phyloP scores from a whole-genome alignment of 768 basidiomycete genomes.

The Mycena albidolilacea region DNA sequence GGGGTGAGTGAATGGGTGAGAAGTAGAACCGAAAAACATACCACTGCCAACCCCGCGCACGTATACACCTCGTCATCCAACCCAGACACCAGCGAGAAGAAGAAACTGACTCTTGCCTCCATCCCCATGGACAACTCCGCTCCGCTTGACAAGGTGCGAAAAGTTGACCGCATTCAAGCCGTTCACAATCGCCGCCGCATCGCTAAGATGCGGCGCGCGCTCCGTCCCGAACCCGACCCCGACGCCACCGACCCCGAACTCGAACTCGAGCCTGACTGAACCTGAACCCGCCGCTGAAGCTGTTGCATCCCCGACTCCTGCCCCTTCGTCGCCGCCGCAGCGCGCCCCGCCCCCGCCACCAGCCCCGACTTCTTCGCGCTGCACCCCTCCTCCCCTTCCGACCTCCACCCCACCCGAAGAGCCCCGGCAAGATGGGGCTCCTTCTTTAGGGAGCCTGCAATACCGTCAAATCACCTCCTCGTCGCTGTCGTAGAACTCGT shows the following conservation, averaged over 20 bases:
- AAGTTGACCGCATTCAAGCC: constrained; percentile 5
- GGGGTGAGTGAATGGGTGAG: not conserved
- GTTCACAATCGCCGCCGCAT: not conserved
- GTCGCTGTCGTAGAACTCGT: constrained; percentile 87
- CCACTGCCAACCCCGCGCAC: constrained; percentile 13
- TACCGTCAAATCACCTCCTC: constrained; percentile 87
- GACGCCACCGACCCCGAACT: constrained; percentile 7
- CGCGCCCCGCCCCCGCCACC: constrained; percentile 28
- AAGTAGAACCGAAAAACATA: not conserved
- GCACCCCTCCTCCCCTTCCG: constrained; percentile 2
- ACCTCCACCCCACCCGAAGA: constrained; percentile 78
- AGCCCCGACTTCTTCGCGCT: constrained; percentile 40
- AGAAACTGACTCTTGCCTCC: constrained; percentile 22
- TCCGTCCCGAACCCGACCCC: constrained; percentile 11
- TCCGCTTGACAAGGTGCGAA: constrained; percentile 19
- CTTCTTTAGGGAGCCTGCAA: constrained; percentile 78
- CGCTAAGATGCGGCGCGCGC: constrained; percentile 10
- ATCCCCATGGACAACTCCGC: constrained; percentile 13
- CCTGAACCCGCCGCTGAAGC: not conserved
- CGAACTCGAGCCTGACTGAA: constrained; percentile 3
- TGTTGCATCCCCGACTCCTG: not conserved
- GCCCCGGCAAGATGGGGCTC: constrained; percentile 79
- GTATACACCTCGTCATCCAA: constrained; percentile 1
- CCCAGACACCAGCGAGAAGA: constrained; percentile 21
- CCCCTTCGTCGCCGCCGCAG: constrained; percentile 1